phyloP scores from a whole-genome alignment of 73 alveolate species.

The Tetrahymena malaccensis region DNA sequence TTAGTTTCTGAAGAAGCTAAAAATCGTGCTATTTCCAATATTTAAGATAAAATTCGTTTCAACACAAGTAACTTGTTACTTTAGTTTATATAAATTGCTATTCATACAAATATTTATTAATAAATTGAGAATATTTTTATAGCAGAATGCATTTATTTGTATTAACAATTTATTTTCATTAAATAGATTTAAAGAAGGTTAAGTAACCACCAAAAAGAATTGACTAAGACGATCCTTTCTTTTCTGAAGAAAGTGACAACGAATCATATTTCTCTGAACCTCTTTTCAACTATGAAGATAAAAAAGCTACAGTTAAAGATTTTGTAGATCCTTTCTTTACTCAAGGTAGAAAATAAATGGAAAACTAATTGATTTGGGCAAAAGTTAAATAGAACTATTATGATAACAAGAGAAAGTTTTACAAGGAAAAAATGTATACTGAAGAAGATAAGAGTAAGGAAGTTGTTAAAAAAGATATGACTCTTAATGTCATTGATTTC shows the following conservation, averaged over 20 bases:
- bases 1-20: neutral
- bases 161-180: neutral
- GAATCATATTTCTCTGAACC: neutral
- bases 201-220: neutral
- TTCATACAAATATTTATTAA: too few species aligned
- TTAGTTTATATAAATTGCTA: too few species aligned
- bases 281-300: neutral
- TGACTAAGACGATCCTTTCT: neutral
- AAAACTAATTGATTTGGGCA: neutral
- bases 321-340: neutral
- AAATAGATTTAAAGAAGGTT: neutral
- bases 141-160: too few species aligned
- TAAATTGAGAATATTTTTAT: too few species aligned
- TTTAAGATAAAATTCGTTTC: neutral
- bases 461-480: neutral
- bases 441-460: neutral
- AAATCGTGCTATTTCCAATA: neutral
- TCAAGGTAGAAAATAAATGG: neutral
- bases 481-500: neutral
- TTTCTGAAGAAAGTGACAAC: neutral
- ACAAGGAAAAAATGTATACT: neutral
- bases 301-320: neutral
- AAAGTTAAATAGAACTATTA: neutral
- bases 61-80: neutral
- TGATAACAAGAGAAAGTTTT: neutral